phyloP scores from a whole-genome alignment of 2,329 filamentous ascomycete species.

The Penicillium sp. region DNA sequence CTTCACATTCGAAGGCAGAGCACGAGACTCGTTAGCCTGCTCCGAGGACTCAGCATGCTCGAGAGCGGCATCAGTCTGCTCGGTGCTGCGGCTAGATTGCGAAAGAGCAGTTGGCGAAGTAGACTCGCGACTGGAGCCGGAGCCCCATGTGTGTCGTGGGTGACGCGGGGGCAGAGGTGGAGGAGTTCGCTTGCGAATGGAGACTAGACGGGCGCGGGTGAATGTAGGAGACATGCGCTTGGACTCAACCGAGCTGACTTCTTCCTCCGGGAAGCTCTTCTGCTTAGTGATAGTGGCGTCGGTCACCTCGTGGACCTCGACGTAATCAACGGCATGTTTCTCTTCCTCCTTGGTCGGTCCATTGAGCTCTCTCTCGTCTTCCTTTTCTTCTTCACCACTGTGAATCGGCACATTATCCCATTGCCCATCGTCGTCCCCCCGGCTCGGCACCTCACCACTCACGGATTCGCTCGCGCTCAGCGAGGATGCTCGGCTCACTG shows the following conservation, averaged over 20 bases:
- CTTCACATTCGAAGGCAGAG: conserved; percentile 12
- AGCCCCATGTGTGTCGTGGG: conserved; percentile 43
- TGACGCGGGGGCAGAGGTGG: conserved; percentile 75
- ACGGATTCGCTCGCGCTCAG: conserved; percentile 28
- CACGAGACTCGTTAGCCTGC: conserved; percentile 8
- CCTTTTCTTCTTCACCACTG: conserved; percentile 12
- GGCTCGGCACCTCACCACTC: conserved; percentile 12
- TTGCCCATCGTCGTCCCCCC: conserved; percentile 25
- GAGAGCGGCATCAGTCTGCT: conserved; percentile 15
- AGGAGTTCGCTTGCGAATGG: conserved; percentile 70
- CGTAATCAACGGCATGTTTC: conserved; percentile 17
- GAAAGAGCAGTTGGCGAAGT: conserved; percentile 24
- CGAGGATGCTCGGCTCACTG: conserved; percentile 34
- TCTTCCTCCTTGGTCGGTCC: conserved; percentile 14
- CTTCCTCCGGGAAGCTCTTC: conserved; percentile 40
- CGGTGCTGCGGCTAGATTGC: conserved; percentile 24
- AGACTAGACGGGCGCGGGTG: conserved; percentile 74
- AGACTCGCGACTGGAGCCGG: conserved; percentile 23
- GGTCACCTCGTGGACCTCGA: conserved; percentile 47
- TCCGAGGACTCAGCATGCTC: conserved; percentile 20
- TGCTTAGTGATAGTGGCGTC: conserved; percentile 48
- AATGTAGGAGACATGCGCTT: conserved; percentile 62
- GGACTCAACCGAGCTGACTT: conserved; percentile 45
- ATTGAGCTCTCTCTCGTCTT: conserved; percentile 6
- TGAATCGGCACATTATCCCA: conserved; percentile 26